Conservation (phyloP, 352 stramenopile species). For the Pythium folliculosum region DNA sequence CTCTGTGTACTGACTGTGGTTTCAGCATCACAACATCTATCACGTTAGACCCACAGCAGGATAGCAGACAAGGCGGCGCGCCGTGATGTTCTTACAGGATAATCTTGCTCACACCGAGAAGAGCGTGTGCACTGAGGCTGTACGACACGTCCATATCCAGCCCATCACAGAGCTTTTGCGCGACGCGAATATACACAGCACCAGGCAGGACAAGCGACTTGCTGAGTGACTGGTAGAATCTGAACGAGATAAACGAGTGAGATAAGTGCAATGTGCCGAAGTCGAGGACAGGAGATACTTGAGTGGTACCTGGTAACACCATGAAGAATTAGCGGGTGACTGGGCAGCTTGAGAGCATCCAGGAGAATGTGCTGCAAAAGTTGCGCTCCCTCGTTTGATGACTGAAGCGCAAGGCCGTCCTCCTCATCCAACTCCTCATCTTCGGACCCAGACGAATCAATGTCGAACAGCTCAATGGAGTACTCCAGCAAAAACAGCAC, state of each 20-base stretch:
- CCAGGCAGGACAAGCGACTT: conserved; percentile 54
- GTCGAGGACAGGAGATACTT: no score
- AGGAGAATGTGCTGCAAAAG: conserved; percentile 58
- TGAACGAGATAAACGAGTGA: conserved; percentile 22
- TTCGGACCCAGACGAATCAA: conserved; percentile 72
- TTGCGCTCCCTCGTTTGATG: conserved; percentile 44
- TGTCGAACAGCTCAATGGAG: conserved; percentile 82
- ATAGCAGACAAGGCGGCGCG: neutral
- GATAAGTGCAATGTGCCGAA: no score
- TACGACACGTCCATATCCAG: conserved; percentile 52
- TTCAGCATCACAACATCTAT: conserved; percentile 7
- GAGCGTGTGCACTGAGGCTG: conserved; percentile 41
- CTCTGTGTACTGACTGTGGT: conserved; percentile 60
- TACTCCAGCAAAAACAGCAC: conserved; percentile 75
- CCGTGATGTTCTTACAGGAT: conserved; percentile 43
- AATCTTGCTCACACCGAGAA: conserved; percentile 50
- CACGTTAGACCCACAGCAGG: neutral
- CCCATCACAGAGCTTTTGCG: conserved; percentile 47
- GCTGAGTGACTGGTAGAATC: conserved; percentile 65
- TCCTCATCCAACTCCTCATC: conserved; percentile 37
- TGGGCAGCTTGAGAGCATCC: conserved; percentile 44
- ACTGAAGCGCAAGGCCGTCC: neutral
- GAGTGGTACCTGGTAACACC: conserved; percentile 48
- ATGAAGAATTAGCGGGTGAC: conserved; percentile 61
- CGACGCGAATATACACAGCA: conserved; percentile 45